Evolutionary conservation across 2,329 filamentous ascomycete species (phyloP).

Genomic region (Truncatella angustata): DNA sequence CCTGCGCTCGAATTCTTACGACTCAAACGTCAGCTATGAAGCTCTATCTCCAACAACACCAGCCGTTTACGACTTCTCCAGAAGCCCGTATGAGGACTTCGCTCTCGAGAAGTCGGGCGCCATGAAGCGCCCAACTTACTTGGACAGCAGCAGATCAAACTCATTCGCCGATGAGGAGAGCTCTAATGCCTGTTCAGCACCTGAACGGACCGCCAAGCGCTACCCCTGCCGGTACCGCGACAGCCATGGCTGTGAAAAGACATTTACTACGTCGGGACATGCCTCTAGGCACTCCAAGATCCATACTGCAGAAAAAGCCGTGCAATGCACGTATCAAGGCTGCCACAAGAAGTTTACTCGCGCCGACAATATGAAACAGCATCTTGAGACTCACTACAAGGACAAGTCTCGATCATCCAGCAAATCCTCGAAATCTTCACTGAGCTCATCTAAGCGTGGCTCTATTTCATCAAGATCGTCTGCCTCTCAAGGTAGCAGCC

Average conservation of each 20-base stretch:
- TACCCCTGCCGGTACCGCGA: slow-evolving; percentile 75
- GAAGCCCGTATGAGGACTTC: slow-evolving; percentile 35
- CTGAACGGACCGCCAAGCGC: slow-evolving; percentile 57
- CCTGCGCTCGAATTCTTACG: slow-evolving; percentile 60
- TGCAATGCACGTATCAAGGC: slow-evolving; percentile 64
- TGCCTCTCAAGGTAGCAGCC: slow-evolving; percentile 27
- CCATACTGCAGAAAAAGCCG: slow-evolving; percentile 77
- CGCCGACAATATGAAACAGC: slow-evolving; percentile 86
- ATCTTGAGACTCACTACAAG: slow-evolving; percentile 73
- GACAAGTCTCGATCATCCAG: slow-evolving; percentile 49
- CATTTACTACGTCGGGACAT: slow-evolving; percentile 81
- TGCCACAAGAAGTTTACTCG: slow-evolving; percentile 80
- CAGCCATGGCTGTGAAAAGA: slow-evolving; percentile 70
- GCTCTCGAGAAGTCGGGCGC: slow-evolving; percentile 26
- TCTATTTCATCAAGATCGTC: slow-evolving; percentile 31
- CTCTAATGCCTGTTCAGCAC: slow-evolving; percentile 37
- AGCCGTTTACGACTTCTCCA: slow-evolving; percentile 41
- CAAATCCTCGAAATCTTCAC: slow-evolving; percentile 28
- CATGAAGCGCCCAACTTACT: slow-evolving; percentile 41
- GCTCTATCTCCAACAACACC: slow-evolving; percentile 57
- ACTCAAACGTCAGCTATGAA: slow-evolving; percentile 56
- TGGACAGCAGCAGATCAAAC: slow-evolving; percentile 42
- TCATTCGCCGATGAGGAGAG: slow-evolving; percentile 51
- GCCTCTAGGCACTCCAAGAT: slow-evolving; percentile 84
- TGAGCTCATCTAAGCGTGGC: slow-evolving; percentile 26